phyloP scores from a whole-genome alignment of 2,329 filamentous ascomycete genomes.

The Samsoniella hepiali region DNA sequence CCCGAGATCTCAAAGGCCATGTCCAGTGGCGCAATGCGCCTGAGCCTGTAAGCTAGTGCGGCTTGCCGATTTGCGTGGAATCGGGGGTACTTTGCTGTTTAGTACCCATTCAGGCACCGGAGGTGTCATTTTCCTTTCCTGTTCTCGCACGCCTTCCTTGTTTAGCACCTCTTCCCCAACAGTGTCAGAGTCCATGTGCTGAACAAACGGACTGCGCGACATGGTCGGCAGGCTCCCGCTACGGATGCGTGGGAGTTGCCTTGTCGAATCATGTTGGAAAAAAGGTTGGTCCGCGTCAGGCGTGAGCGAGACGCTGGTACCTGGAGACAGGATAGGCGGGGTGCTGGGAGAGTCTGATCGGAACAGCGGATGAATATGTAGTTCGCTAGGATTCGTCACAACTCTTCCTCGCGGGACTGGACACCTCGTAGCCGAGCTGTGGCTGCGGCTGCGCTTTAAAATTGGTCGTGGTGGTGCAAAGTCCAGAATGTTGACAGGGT shows the following conservation, averaged over 20 bases:
- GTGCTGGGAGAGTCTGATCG: slow-evolving; percentile 67
- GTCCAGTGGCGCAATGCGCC: background rate
- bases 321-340: slow-evolving; percentile 62
- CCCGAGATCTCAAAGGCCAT: background rate
- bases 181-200: background rate
- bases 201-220: slow-evolving; percentile 12
- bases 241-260: slow-evolving; percentile 51
- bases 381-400: slow-evolving; percentile 49
- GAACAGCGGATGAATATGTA: slow-evolving; percentile 76
- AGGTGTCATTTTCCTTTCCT: slow-evolving; percentile 20
- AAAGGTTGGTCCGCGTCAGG: slow-evolving; percentile 66
- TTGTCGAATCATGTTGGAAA: slow-evolving; percentile 48
- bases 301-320: slow-evolving; percentile 68
- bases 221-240: slow-evolving; percentile 50
- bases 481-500: slow-evolving; percentile 59
- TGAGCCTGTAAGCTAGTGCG: background rate
- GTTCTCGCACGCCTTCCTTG: background rate
- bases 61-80: slow-evolving; percentile 10
- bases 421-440: slow-evolving; percentile 38
- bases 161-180: background rate
- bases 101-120: slow-evolving; percentile 18
- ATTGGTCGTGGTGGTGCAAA: slow-evolving; percentile 49
- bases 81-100: slow-evolving; percentile 13
- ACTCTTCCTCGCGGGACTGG: slow-evolving; percentile 23
- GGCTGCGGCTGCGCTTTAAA: slow-evolving; percentile 48